These are phyloP conservation scores for Colletotrichum tropicale DNA, from an alignment of 2,329 filamentous ascomycete species.

Conservation along the genomic window DNA sequence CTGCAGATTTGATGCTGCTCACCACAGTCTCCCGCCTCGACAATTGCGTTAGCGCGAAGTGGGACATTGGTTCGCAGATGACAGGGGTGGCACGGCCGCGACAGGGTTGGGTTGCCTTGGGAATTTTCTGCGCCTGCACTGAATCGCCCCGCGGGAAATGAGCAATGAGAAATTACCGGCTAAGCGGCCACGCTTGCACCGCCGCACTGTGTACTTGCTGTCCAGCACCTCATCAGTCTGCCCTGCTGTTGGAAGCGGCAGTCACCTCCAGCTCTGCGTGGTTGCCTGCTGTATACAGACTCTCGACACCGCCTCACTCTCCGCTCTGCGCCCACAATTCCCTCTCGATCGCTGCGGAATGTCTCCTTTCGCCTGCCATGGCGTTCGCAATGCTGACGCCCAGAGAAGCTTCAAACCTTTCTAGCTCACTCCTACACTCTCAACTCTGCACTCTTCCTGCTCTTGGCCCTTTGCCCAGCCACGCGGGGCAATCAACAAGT, in stretches of 20 bases:
- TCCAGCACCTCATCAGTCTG: neutral
- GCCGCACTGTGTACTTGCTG: neutral
- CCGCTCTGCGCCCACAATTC: neutral
- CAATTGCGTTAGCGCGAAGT: constrained; percentile 5
- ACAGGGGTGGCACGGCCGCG: neutral
- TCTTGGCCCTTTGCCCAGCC: neutral
- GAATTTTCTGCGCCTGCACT: constrained; percentile 20
- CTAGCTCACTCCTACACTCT: neutral
- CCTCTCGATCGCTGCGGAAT: neutral
- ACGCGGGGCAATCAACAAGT: neutral
- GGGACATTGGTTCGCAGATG: neutral
- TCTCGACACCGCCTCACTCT: constrained; percentile 1
- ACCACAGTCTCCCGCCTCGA: neutral
- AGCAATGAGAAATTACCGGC: constrained; percentile 15
- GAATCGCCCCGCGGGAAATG: constrained; percentile 20
- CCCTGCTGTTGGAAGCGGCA: neutral
- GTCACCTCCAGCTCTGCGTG: neutral
- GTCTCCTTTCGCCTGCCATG: neutral
- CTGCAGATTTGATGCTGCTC: neutral
- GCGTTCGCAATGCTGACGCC: neutral
- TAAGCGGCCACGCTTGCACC: neutral
- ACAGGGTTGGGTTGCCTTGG: neutral
- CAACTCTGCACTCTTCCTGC: neutral
- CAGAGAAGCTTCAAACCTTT: neutral
- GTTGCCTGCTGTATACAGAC: neutral